Evolutionary conservation across 139 green algal genomes (phyloP).

Genomic region (Raphidocelis subcapitata): DNA sequence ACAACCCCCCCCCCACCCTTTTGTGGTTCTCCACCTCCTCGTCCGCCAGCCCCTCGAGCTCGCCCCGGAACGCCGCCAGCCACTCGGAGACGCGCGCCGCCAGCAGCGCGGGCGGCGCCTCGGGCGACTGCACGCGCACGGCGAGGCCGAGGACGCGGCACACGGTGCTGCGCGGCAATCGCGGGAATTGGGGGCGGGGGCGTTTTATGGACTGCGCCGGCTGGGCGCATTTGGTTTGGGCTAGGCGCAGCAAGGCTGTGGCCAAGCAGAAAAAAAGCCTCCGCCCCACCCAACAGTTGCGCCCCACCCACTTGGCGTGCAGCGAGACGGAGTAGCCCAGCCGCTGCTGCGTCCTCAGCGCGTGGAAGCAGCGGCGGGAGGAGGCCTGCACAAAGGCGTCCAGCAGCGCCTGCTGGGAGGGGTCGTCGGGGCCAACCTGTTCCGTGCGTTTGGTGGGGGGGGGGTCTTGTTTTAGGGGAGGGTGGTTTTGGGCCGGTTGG

Average conservation of each 20-base stretch:
- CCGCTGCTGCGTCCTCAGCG: constrained; percentile 46
- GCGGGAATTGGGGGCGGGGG: no score
- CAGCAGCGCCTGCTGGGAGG: constrained; percentile 1
- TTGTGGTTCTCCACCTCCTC: constrained; percentile 6
- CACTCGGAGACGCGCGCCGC: constrained; percentile 25
- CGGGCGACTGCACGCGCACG: constrained; percentile 36
- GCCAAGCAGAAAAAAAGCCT: no score
- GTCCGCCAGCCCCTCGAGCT: constrained; percentile 16
- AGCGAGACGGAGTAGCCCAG: constrained; percentile 48
- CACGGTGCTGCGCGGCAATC: constrained; percentile 21
- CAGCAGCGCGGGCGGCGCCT: constrained; percentile 3
- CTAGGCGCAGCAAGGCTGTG: no score
- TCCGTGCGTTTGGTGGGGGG: no score
- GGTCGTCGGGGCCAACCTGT: constrained; percentile 15
- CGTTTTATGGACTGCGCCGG: no score
- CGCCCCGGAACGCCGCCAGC: constrained; percentile 26
- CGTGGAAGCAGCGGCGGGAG: constrained; percentile 52
- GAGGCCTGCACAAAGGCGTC: constrained; percentile 33
- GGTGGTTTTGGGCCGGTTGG: no score
- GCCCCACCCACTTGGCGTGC: neutral
- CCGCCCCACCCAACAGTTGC: no score
- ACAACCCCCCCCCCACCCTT: constrained; percentile 2
- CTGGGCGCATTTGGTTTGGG: no score
- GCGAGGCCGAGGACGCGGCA: constrained; percentile 23
- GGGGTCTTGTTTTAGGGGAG: no score